A percentile compares a stretch with the other conserved stretches of the same genome.
phyloP scores from a whole-genome alignment of 441 rosid genomes.

The Hura crepitans region DNA sequence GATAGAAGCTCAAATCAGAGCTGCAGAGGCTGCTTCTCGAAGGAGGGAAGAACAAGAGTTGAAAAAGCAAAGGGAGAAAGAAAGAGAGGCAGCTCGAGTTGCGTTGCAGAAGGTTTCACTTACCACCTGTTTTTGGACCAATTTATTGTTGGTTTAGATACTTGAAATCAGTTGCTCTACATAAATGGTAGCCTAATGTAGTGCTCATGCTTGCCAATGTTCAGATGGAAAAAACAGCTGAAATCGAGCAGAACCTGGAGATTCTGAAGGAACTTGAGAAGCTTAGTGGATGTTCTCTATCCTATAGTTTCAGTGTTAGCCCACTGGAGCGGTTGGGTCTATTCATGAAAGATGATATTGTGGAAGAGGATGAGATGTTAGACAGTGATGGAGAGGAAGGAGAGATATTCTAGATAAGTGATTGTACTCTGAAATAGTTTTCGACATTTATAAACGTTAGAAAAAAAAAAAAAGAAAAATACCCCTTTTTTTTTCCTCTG shows the following conservation, averaged over 20 bases:
- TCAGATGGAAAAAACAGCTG: constrained; percentile 63
- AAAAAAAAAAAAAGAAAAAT: neutral
- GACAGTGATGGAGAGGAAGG: constrained; percentile 27
- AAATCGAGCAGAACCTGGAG: constrained; percentile 46
- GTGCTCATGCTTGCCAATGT: neutral
- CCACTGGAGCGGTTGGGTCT: constrained; percentile 36
- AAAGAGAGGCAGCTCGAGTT: constrained; percentile 63
- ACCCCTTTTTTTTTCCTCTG: no score
- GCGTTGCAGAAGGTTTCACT: constrained; percentile 50
- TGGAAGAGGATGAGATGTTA: constrained; percentile 18
- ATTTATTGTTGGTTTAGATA: neutral
- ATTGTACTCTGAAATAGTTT: neutral
- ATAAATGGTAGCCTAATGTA: neutral
- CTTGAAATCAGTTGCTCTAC: no score
- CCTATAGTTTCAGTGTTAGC: constrained; percentile 22
- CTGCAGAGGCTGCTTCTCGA: constrained; percentile 55
- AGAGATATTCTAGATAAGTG: constrained; percentile 8
- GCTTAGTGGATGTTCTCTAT: constrained; percentile 42
- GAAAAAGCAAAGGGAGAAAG: constrained; percentile 52
- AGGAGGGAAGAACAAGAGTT: constrained; percentile 48
- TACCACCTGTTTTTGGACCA: neutral
- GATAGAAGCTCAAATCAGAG: constrained; percentile 64
- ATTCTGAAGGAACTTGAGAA: constrained; percentile 51
- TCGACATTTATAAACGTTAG: no score
- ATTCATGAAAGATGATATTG: constrained; percentile 21